These are phyloP conservation scores for Ambrosia hybrid DNA, from an alignment of 140 eudicot genomes.

Conservation along the genomic window DNA sequence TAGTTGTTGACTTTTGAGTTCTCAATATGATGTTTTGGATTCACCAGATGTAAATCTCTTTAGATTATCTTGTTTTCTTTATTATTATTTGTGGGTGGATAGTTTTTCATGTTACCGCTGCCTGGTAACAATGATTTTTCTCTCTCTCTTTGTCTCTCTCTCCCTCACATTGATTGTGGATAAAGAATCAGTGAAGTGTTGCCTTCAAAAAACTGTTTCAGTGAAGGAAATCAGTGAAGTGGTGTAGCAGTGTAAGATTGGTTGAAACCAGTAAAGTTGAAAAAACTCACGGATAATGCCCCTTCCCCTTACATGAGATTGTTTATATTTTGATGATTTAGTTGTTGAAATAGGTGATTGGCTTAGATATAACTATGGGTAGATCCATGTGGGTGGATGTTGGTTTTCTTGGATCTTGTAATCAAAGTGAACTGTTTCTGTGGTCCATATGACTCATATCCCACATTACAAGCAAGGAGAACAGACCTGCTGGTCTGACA, in stretches of 20 bases:
- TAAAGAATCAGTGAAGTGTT: neutral
- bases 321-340: neutral
- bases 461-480: slow-evolving; percentile 4
- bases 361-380: neutral
- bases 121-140: no score
- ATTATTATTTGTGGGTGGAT: neutral
- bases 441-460: slow-evolving; percentile 16
- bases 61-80: neutral
- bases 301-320: slow-evolving; percentile 2
- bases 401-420: slow-evolving; percentile 16
- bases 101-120: no score
- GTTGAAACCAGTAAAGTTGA: no score
- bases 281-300: no score
- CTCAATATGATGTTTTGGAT: neutral
- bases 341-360: slow-evolving; percentile 5
- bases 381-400: slow-evolving; percentile 14
- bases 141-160: no score
- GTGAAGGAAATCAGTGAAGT: neutral
- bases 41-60: neutral
- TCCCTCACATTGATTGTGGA: no score
- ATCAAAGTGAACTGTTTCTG: slow-evolving; percentile 12
- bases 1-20: slow-evolving; percentile 7
- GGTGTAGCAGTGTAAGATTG: neutral
- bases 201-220: no score
- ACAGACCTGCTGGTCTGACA: slow-evolving; percentile 8